A percentile compares a stretch with the other conserved stretches of the same genome.
Conservation (phyloP, 2,329 filamentous ascomycete genomes). For the Xylariales sp. region DNA sequence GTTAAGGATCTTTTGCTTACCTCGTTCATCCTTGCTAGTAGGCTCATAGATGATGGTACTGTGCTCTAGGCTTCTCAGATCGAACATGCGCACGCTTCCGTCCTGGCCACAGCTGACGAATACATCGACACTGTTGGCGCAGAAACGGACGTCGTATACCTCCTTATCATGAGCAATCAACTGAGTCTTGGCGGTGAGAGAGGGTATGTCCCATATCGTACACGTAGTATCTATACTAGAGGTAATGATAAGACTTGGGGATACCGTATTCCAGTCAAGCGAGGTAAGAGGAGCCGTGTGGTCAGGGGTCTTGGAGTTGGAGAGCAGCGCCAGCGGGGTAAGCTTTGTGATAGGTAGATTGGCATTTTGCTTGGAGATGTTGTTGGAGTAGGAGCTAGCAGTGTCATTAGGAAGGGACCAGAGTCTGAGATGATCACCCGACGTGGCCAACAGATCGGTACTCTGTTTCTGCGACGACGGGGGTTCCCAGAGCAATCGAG, state of each 20-base stretch:
- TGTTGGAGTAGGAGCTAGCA: slow-evolving; percentile 59
- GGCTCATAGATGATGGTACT: slow-evolving; percentile 99
- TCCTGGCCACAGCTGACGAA: slow-evolving; percentile 98
- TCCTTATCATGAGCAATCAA: slow-evolving; percentile 98
- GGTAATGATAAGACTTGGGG: slow-evolving; percentile 94
- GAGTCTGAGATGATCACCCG: slow-evolving; percentile 85
- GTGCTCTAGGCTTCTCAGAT: slow-evolving; percentile 91
- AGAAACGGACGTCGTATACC: slow-evolving; percentile 97
- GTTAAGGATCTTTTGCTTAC: too few species aligned
- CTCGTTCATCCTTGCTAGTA: slow-evolving; percentile 74
- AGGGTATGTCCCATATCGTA: slow-evolving; percentile 99
- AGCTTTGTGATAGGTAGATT: slow-evolving; percentile 68
- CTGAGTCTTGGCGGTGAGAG: slow-evolving; percentile 95
- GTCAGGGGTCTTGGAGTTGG: slow-evolving; percentile 97
- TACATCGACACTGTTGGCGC: slow-evolving; percentile 95
- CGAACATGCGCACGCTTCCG: slow-evolving; percentile 98
- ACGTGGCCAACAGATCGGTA: slow-evolving; percentile 91
- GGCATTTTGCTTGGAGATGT: slow-evolving; percentile 58
- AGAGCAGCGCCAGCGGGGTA: slow-evolving; percentile 86
- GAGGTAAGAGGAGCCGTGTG: slow-evolving; percentile 96
- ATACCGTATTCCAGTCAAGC: slow-evolving; percentile 96
- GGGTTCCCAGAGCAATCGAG: slow-evolving; percentile 91
- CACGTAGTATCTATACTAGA: slow-evolving; percentile 99
- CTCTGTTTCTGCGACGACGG: slow-evolving; percentile 92
- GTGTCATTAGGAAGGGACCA: slow-evolving; percentile 82